Conservation (phyloP, 345 rosid species). For the Lagerstroemia speciosa region DNA sequence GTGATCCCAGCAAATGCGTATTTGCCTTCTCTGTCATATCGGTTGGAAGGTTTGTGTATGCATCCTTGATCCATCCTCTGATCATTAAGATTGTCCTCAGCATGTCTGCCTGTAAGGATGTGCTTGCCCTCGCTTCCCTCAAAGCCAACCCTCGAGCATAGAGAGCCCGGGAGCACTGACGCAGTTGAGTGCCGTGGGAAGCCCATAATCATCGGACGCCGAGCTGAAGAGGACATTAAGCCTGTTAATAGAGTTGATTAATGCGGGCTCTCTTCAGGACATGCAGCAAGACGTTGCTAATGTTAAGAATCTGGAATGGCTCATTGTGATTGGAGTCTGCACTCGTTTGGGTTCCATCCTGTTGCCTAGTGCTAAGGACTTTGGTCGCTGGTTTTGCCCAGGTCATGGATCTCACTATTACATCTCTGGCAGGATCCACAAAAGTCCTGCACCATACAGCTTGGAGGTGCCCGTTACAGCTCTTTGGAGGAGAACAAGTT, state of each 20-base stretch:
- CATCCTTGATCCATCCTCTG: constrained; percentile 46
- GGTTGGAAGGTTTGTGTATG: constrained; percentile 60
- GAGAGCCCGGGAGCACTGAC: constrained; percentile 46
- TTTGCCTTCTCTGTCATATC: constrained; percentile 53
- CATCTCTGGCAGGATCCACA: constrained; percentile 53
- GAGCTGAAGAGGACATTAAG: constrained; percentile 47
- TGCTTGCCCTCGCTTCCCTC: constrained; percentile 55
- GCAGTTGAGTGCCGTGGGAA: constrained; percentile 61
- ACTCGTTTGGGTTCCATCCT: constrained; percentile 63
- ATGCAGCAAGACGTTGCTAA: constrained; percentile 45
- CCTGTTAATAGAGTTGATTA: constrained; percentile 51
- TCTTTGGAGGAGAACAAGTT: constrained; percentile 51
- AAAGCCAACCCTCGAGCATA: constrained; percentile 52
- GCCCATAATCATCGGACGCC: constrained; percentile 50
- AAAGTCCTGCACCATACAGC: constrained; percentile 55
- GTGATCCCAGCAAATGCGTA: constrained; percentile 59
- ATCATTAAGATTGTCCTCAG: constrained; percentile 54
- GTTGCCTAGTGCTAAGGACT: constrained; percentile 50
- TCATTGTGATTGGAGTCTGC: constrained; percentile 52
- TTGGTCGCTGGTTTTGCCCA: constrained; percentile 59
- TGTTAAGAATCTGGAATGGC: constrained; percentile 61
- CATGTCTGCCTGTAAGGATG: constrained; percentile 63
- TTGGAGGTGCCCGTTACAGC: constrained; percentile 54
- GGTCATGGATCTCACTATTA: constrained; percentile 61
- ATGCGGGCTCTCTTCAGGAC: constrained; percentile 39